Evolutionary conservation across 441 rosid genomes (phyloP), one percentile per base, ranked within the genome.

Genomic region (Adansonia rubrostipa): DNA sequence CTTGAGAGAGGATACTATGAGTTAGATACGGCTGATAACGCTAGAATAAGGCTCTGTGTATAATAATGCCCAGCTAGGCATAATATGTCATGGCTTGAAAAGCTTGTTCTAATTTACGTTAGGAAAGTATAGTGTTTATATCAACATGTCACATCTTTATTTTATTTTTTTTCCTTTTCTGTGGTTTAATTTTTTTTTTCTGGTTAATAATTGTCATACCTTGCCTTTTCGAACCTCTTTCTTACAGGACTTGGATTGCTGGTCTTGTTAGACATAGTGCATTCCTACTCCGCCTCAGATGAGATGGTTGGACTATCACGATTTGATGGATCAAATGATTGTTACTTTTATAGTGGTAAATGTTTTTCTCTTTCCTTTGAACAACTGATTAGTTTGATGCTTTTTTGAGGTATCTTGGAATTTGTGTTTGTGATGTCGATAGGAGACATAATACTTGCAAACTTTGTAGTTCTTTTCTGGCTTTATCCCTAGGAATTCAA

Each of bases 231-330:
- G 20, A 48, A 28, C 77, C 45, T 51, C 78, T 19, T 77, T 51
- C 61, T 50, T 69, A 17, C 91, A 96, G 99, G 99, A 70, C 78
- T 90, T 22, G 98, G 98, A 82, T 84, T 96, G 75, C 86, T 96
- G 72, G 98, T 96, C 78, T 85, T 96, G 84, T 78, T 96, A 82
- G 99, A 96, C 81, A 89, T 96, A 44, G 97, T 96, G 75, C 99
- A 96, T 86, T 94, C 98, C 50, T 94, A 96, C 88, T 89, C 99
- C 48, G 97, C 99, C 74, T 93, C 99, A 74, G 97, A 96, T 89
- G 97, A 96, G 84, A 92, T 96, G 99, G 95, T 92, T 64, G 99
- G 99, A 80, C 92, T 94, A 54, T 88, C 98, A 77, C 86, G 86
- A 42, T 96, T 90, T 79, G 99, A 96, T 86, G 99, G 99, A 84